Evolutionary conservation across 23 red algal species (phyloP).

Genomic region (Chondrus crispus): DNA sequence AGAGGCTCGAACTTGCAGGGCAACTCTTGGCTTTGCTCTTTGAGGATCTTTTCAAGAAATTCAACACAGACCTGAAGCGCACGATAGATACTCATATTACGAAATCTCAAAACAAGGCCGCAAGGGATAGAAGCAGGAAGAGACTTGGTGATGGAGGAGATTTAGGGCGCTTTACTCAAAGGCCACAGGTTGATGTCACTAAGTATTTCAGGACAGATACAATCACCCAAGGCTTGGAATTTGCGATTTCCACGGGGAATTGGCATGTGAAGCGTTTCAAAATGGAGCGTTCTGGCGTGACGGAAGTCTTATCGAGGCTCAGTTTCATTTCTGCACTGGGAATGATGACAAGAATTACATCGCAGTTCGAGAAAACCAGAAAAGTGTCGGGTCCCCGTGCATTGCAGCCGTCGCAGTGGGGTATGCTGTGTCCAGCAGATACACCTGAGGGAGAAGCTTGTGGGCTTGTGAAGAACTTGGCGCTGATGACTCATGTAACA

Average conservation of each 20-base stretch:
- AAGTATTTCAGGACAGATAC: constrained; percentile 71
- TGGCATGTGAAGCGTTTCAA: constrained; percentile 94
- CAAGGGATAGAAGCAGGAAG: neutral
- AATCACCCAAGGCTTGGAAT: constrained; percentile 87
- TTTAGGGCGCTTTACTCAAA: neutral
- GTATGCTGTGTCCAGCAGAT: constrained; percentile 95
- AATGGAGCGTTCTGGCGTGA: constrained; percentile 94
- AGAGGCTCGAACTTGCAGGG: constrained; percentile 92
- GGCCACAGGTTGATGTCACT: constrained; percentile 59
- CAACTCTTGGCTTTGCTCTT: constrained; percentile 88
- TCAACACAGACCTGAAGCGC: constrained; percentile 82
- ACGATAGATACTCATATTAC: constrained; percentile 67
- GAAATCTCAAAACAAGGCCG: constrained; percentile 52
- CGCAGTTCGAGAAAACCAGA: constrained; percentile 99
- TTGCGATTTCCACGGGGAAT: constrained; percentile 89
- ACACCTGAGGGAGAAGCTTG: constrained; percentile 99
- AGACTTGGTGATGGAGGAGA: constrained; percentile 22
- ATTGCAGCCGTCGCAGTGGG: constrained; percentile 95
- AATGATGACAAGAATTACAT: constrained; percentile 99
- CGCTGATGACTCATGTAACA: constrained; percentile 94
- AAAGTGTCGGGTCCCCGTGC: constrained; percentile 96
- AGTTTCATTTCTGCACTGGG: constrained; percentile 92
- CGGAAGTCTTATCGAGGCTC: constrained; percentile 89
- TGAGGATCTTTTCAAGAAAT: constrained; percentile 97
- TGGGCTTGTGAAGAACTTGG: constrained; percentile 97